Evolutionary conservation across 208 protist species (phyloP), one percentile per base, ranked within the genome.

Genomic region (Naegleria lovaniensis): DNA sequence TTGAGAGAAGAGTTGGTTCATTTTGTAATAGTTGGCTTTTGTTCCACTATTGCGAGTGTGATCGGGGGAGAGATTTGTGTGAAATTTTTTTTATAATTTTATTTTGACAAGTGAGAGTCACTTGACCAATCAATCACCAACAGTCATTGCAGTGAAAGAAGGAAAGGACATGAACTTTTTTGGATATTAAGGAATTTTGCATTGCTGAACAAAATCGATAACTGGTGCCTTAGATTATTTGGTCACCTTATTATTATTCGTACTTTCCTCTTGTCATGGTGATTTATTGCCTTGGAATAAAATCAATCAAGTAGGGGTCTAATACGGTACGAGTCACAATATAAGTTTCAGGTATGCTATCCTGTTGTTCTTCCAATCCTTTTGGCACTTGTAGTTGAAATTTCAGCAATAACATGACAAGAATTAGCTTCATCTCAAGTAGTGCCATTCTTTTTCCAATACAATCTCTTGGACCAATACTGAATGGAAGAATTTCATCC

Each of bases 381-480:
- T 29, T 36, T 36, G 67, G 67, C 6, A 79, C 67, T 36, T 36
- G 1, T 2, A 79, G 67, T n/a, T 36, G 25, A n/a, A 36, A 79
- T 36, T 79, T 0, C 9, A 36, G 9, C 5, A 79, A 9, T 9
- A 79, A 79, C 5, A 79, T 36, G 19, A 79, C 29, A 36, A 79
- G 29, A 79, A 79, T 79, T 36, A 36, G 1, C n/a, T 79, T 79
- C 16, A 79, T 79, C n/a, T 79, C 67, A 36, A 79, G n/a, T 36
- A 79, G 9, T 79, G 67, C 67, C 67, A 79, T 79, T 79, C 67
- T 79, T 25, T 79, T 79, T 36, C 67, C 67, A 33, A 79, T 67
- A 33, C 67, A 79, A 79, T 79, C 67, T 36, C 67, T 29, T 36
- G 67, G 67, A 15, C 67, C 67, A 36, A 79, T 79, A 36, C 25